Evolutionary conservation across 306 rosid genomes (phyloP), one percentile per base, ranked within the genome.

Genomic region (Benincasa hispida): DNA sequence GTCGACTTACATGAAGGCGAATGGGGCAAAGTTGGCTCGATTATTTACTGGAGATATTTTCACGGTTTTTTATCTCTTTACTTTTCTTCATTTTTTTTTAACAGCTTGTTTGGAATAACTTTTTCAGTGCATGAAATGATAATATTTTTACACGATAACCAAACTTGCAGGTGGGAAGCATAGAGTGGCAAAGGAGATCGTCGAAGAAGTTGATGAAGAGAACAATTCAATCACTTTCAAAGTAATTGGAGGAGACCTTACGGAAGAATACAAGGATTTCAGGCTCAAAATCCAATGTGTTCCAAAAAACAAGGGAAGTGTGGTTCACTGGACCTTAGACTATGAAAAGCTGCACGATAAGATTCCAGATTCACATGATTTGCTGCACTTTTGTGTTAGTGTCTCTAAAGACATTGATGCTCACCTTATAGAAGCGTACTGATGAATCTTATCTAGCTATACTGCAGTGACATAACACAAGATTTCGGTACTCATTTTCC

Each of bases 21-120:
- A 11, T 75, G 78, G 78, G 78, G 78, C 48, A 6, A 47, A 30
- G 78, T 53, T 11, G 78, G 78, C 18, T 74, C 78, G 0, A 14
- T 55, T 21, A 9, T 75, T 19, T 11, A 3, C 13, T 75, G 78
- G 78, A 55, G 14, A 19, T 75, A 75, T 10, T 41, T 75, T n/a
- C 67, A 10, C 3, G 67, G 78, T 75, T 68, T 7, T 32, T 12
- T n/a, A 45, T 45, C 51, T 12, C 4, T 45, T 11, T 13, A 41
- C 14, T 41, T 41, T 8, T 41, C 8, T 2, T 10, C 10, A 0
- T 41, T 10, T 41, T 41, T 2, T 41, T n/a, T n/a, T n/a, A n/a
- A 41, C 3, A 3, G 53, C 1, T 10, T 47, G 0, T 47, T 13
- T 47, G 10, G 6, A 13, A 47, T 47, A 5, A 47, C 53, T 47